Evolutionary conservation across 2,329 filamentous ascomycete genomes (phyloP).

Genomic region (Fusarium brachygibbosum): DNA sequence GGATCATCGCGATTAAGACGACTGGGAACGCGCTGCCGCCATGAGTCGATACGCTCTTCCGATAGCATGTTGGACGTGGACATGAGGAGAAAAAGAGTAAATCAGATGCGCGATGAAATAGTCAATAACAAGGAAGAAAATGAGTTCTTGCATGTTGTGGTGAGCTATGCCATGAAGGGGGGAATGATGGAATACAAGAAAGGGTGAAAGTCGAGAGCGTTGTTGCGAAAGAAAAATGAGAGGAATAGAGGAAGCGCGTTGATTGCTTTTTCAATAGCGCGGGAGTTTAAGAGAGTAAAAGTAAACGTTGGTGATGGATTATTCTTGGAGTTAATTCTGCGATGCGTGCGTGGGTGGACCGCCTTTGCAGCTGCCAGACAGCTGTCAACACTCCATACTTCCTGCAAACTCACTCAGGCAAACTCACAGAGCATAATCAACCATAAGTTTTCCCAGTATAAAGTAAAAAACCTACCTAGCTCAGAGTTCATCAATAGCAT

Average conservation of each 20-base stretch:
- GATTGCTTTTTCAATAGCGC: not conserved
- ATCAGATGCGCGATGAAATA: not conserved
- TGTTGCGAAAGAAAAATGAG: no score
- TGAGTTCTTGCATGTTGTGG: not conserved
- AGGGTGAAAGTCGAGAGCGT: not conserved
- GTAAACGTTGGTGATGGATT: not conserved
- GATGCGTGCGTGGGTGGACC: not conserved
- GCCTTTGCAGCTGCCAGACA: conserved; percentile 25
- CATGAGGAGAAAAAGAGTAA: not conserved
- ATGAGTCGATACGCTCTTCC: conserved; percentile 49
- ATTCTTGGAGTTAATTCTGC: not conserved
- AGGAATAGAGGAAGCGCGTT: no score
- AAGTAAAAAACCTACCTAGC: not conserved
- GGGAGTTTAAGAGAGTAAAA: no score
- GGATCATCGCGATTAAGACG: conserved; percentile 54
- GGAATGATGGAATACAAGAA: not conserved
- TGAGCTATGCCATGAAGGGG: not conserved
- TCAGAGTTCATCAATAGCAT: conserved; percentile 7
- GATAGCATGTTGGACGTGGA: conserved; percentile 19
- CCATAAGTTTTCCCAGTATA: not conserved
- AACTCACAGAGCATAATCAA: not conserved
- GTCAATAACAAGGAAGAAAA: not conserved
- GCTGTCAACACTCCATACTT: conserved; percentile 16
- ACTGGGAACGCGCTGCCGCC: conserved; percentile 55
- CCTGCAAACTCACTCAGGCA: rapidly evolving